Percentiles rank a stretch among this genome's conserved stretches.
Evolutionary conservation across 1,284 basidiomycete species (phyloP).

Genomic region (Cryptococcus neoformans): DNA sequence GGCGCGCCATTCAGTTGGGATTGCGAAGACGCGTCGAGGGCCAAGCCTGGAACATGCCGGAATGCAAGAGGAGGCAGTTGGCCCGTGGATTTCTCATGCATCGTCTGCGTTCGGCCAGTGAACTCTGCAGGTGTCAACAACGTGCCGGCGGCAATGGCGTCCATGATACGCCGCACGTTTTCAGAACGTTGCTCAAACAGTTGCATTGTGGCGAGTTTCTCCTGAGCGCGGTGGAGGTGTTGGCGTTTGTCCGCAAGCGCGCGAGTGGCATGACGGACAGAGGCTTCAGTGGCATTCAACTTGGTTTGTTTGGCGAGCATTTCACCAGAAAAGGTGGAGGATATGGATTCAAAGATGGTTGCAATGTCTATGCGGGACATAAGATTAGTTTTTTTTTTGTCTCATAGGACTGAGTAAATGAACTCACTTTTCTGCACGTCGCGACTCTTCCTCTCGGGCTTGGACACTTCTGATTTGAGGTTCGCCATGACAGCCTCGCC

Average conservation of each 20-base stretch:
- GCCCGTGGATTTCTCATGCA: constrained; percentile 56
- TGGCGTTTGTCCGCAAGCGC: constrained; percentile 85
- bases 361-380: constrained; percentile 64
- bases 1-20: neutral
- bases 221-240: constrained; percentile 71
- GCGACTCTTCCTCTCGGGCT: constrained; percentile 78
- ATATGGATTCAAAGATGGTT: constrained; percentile 71
- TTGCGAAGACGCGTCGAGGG: neutral
- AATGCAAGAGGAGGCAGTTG: constrained; percentile 30
- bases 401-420: constrained; percentile 1
- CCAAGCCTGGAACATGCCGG: constrained; percentile 6
- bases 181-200: constrained; percentile 69
- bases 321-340: constrained; percentile 75
- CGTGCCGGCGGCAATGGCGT: neutral
- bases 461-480: constrained; percentile 64
- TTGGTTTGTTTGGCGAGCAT: constrained; percentile 82
- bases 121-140: constrained; percentile 59
- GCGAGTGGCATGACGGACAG: constrained; percentile 83
- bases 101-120: constrained; percentile 68
- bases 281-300: constrained; percentile 78
- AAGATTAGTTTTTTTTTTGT: constrained; percentile 5
- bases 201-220: constrained; percentile 69
- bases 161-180: constrained; percentile 72
- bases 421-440: constrained; percentile 79
- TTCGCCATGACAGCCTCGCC: constrained; percentile 71